phyloP scores from a whole-genome alignment of 768 basidiomycete species.

The Suillus subaureus region DNA sequence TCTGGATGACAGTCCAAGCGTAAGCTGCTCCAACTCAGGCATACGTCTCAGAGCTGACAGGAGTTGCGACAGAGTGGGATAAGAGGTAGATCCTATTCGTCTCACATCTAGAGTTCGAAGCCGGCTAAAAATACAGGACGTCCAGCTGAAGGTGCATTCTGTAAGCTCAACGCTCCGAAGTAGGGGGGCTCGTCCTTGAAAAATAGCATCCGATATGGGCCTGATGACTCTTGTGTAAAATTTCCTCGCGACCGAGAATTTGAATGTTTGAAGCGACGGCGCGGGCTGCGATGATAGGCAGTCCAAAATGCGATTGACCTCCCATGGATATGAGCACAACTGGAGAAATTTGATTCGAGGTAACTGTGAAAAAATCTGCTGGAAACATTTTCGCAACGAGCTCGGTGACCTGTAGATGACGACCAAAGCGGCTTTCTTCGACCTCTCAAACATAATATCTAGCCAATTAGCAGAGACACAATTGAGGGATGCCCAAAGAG shows the following conservation, averaged over 20 bases:
- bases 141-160: conserved; percentile 38
- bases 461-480: conserved; percentile 40
- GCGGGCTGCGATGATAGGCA: conserved; percentile 25
- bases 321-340: conserved; percentile 22
- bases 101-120: conserved; percentile 20
- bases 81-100: not conserved
- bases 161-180: conserved; percentile 40
- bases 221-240: conserved; percentile 18
- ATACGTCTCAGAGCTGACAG: conserved; percentile 1
- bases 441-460: conserved; percentile 47
- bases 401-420: conserved; percentile 31
- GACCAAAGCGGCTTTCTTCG: conserved; percentile 39
- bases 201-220: conserved; percentile 30
- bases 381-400: not conserved
- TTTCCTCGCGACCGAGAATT: conserved; percentile 21
- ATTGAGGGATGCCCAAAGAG: conserved; percentile 54
- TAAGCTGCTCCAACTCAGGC: not conserved
- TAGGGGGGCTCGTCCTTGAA: conserved; percentile 34
- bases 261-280: conserved; percentile 38
- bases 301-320: conserved; percentile 25
- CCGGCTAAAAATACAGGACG: conserved; percentile 35
- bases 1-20: conserved; percentile 11
- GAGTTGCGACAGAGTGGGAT: not conserved
- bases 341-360: conserved; percentile 37
- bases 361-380: conserved; percentile 32